Base-by-base conservation (phyloP, 345 rosid genomes). In the Linum usitatissimum region DNA sequence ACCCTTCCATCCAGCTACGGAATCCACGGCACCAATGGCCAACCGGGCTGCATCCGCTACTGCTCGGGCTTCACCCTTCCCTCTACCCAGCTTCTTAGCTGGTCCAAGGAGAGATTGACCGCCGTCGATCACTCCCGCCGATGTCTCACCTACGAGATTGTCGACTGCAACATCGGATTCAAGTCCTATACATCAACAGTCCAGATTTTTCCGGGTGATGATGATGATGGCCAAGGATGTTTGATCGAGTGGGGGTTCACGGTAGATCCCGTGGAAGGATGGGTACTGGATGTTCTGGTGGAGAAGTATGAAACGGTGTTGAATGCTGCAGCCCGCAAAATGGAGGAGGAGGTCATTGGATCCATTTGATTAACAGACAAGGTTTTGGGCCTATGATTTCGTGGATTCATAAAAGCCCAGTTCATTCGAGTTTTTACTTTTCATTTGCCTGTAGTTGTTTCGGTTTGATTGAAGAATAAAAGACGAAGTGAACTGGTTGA, bases 111-210 rank as follows among this genome's bases (percentile, higher is more conserved):
- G 84, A 79, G 74, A 63, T 65, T 86, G 1, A 59, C 64, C 18
- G 70, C 74, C 63, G 66, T 85, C 19, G 84, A 91, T 73, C 75
- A 66, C 0, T 64, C 12, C 13, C 59, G 59, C 17, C 75, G 69
- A 13, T 55, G 64, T 36, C 56, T 78, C 54, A 74, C 64, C 15
- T 86, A 79, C 9, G 88, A 84, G 86, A 79, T 86, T 0, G 63
- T 83, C 38, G 89, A 84, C 40, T 64, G 70, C 67, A 87, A 80
- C 63, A 74, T 84, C 8, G 87, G 91, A 61, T 81, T 87, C 53
- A 40, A 75, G 58, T 77, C 84, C 0, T 84, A 88, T 31, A 79
- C 76, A 13, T 75, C 86, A 3, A 84, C 78, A 61, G 64, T 86
- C 48, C 72, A 66, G 77, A 63, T 85, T 42, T 56, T 57, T 28